Percentiles rank a stretch among this genome's conserved stretches.
Evolutionary conservation across 2,329 filamentous ascomycete species (phyloP).

Genomic region (Fusarium odoratissimum): DNA sequence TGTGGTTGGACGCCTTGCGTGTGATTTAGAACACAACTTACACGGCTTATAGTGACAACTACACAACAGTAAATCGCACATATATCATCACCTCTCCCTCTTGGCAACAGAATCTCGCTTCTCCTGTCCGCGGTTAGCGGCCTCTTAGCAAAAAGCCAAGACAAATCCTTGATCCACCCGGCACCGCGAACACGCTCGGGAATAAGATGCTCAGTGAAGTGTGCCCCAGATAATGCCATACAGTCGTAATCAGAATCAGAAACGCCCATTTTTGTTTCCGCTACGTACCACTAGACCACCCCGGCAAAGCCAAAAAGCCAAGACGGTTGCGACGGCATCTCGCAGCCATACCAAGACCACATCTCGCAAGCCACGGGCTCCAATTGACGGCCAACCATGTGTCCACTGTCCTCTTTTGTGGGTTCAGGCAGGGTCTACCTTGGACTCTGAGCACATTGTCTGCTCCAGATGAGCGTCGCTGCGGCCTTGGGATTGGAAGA

Average conservation of each 20-base stretch:
- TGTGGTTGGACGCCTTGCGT: neutral
- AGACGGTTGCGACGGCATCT: constrained; percentile 56
- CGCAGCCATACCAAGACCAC: constrained; percentile 47
- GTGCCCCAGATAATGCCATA: constrained; percentile 39
- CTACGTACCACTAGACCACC: neutral
- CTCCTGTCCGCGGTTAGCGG: constrained; percentile 17
- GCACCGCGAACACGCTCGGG: constrained; percentile 45
- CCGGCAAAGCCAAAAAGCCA: constrained; percentile 51
- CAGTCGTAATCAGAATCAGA: constrained; percentile 25
- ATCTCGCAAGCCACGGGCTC: constrained; percentile 43
- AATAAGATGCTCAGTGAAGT: constrained; percentile 42
- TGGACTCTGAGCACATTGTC: constrained; percentile 13
- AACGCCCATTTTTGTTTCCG: constrained; percentile 31
- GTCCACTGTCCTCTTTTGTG: constrained; percentile 25
- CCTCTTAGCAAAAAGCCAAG: constrained; percentile 25
- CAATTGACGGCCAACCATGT: constrained; percentile 37
- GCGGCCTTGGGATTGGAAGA: constrained; percentile 28
- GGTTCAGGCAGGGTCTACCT: constrained; percentile 17
- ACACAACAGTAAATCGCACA: neutral
- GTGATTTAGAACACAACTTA: neutral
- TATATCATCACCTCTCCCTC: neutral
- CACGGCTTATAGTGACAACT: neutral
- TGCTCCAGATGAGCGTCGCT: constrained; percentile 10
- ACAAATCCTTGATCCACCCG: constrained; percentile 38
- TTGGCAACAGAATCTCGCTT: neutral